phyloP scores from a whole-genome alignment of 2,329 filamentous ascomycete genomes.

The Pyrenochaeta sp. region DNA sequence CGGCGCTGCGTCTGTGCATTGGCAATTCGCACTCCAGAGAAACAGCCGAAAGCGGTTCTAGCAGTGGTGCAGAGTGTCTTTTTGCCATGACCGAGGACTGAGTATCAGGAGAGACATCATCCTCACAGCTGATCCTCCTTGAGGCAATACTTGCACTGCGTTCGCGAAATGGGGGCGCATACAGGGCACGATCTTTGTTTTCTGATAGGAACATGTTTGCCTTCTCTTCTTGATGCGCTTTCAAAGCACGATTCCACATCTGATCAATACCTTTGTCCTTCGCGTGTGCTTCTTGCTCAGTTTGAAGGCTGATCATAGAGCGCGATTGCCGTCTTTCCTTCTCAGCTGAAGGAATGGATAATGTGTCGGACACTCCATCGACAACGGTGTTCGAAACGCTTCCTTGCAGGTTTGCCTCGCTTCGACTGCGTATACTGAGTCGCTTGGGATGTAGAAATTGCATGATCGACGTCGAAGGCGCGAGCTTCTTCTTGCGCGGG shows the following conservation, averaged over 20 bases:
- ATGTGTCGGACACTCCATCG: conserved; percentile 30
- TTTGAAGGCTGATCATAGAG: conserved; percentile 38
- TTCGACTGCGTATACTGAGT: conserved; percentile 39
- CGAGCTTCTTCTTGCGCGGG: conserved; percentile 34
- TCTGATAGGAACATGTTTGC: conserved; percentile 42
- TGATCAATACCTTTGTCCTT: conserved; percentile 32
- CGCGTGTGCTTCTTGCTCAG: conserved; percentile 32
- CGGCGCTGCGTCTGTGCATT: conserved; percentile 28
- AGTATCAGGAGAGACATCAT: conserved; percentile 1
- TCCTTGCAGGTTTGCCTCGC: conserved; percentile 33
- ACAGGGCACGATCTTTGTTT: conserved; percentile 37
- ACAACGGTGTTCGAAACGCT: conserved; percentile 8
- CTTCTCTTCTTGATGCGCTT: conserved; percentile 46
- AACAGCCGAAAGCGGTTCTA: conserved; percentile 5
- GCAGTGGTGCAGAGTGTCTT: conserved; percentile 15
- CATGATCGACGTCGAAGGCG: conserved; percentile 35
- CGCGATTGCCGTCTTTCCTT: conserved; percentile 38
- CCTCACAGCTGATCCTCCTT: conserved; percentile 10
- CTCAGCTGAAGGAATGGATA: conserved; percentile 12
- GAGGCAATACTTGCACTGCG: conserved; percentile 35
- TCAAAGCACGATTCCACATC: conserved; percentile 48
- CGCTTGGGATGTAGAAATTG: conserved; percentile 41
- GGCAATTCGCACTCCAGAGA: not conserved
- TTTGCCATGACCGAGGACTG: conserved; percentile 4
- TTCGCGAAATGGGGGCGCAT: conserved; percentile 40